Evolutionary conservation across 1,284 basidiomycete species (phyloP), one percentile per base, ranked within the genome.

Genomic region (Sanguinoderma infundibulare): DNA sequence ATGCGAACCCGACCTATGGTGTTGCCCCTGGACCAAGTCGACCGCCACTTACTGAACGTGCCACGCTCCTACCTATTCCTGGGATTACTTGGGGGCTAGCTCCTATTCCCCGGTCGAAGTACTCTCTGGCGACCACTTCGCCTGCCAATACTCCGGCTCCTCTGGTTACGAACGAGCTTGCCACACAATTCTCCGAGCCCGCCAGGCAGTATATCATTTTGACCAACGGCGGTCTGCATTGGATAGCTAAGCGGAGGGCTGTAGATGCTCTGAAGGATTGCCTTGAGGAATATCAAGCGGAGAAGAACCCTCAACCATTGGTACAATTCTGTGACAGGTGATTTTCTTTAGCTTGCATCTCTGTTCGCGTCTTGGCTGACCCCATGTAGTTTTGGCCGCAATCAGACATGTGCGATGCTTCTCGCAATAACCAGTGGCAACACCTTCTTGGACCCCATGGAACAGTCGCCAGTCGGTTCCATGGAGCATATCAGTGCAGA

Each of bases 361-460:
- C 30, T 53, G 60, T 54, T 53, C 42, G 40, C 55, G 50, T 26
- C 20, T 2, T 28, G 53, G 40, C 56, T 68, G n/a, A 67, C 4
- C 7, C 22, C 46, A 20, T 64, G 14, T 66, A 95, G 93, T 70
- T 96, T 91, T 74, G 94, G 95, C 47, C 85, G 91, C 53, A 91
- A 95, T 72, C 92, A 98, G 72, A 91, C 92, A 1, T 96, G 94
- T 70, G 90, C 94, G 14, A 96, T 97, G 89, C 85, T 95, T n/a
- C 82, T 98, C 14, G 91, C 88, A 15, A 85, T 85, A 57, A 89
- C 91, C 2, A 84, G 88, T 66, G 91, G 91, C 34, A 93, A 92
- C 69, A 87, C 87, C 0, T 92, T 89, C 75, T 73, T 92, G 59
- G 86, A 89, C 64, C 73, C 78, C 28, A 74, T 76, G 34, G 83